Conservation (phyloP, 2,329 filamentous ascomycete genomes). For the Aaosphaeria arxii region DNA sequence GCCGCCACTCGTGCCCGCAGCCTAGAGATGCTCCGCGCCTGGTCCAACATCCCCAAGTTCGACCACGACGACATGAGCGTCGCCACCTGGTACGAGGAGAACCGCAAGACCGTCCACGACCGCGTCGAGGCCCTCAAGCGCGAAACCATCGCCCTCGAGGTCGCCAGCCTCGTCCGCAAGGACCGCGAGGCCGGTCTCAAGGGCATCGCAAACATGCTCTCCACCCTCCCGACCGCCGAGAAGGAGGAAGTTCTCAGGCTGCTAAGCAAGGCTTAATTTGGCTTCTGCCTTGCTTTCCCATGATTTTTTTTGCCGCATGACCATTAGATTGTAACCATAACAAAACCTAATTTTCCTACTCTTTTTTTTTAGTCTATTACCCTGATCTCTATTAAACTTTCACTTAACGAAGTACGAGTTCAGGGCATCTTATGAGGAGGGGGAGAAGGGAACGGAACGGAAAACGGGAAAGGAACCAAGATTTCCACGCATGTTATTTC, state of each 20-base stretch:
- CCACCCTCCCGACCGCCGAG: conserved; percentile 84
- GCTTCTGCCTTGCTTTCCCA: too few species aligned
- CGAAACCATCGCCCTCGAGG: conserved; percentile 67
- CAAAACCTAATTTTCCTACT: too few species aligned
- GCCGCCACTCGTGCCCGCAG: conserved; percentile 60
- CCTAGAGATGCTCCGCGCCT: conserved; percentile 74
- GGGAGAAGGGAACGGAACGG: too few species aligned
- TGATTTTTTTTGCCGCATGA: too few species aligned
- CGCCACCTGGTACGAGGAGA: conserved; percentile 94
- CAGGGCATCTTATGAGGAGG: too few species aligned
- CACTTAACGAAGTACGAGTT: too few species aligned
- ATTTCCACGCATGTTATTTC: too few species aligned
- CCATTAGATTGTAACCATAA: too few species aligned
- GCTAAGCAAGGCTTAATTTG: conserved; percentile 40
- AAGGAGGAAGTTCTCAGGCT: conserved; percentile 75
- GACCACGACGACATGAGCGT: conserved; percentile 77
- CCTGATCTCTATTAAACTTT: too few species aligned
- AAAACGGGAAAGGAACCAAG: too few species aligned
- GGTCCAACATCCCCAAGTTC: conserved; percentile 77
- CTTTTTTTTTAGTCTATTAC: too few species aligned
- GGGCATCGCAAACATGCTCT: conserved; percentile 81
- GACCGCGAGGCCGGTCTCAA: conserved; percentile 71
- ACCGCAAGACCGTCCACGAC: conserved; percentile 75
- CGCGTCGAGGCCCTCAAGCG: conserved; percentile 84
- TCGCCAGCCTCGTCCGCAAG: conserved; percentile 65